Evolutionary conservation across 1,284 basidiomycete genomes (phyloP).

Genomic region (Trichosporon inkin): DNA sequence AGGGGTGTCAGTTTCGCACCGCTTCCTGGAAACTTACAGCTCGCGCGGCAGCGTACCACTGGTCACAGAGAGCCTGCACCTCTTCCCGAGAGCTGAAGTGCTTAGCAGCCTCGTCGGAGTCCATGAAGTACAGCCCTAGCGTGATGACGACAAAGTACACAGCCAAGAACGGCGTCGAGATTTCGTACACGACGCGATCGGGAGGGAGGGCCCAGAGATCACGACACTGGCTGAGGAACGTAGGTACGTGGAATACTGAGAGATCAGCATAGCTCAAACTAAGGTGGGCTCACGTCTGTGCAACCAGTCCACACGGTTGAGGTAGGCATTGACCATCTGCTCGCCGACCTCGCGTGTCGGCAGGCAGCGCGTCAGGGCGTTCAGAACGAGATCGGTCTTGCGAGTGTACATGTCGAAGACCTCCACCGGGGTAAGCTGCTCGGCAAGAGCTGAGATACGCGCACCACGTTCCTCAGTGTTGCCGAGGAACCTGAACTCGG

Average conservation of each 20-base stretch:
- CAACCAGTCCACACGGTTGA: slow-evolving; percentile 50
- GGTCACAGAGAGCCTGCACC: slow-evolving; percentile 40
- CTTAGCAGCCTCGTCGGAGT: slow-evolving; percentile 36
- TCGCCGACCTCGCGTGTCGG: slow-evolving; percentile 46
- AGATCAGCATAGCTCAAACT: neutral
- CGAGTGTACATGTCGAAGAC: slow-evolving; percentile 46
- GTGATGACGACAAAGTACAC: slow-evolving; percentile 48
- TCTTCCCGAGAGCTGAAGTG: slow-evolving; percentile 44
- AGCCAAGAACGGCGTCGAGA: slow-evolving; percentile 47
- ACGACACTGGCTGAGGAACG: slow-evolving; percentile 47
- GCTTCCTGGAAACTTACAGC: neutral
- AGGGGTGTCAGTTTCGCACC: neutral
- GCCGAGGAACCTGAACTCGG: slow-evolving; percentile 1
- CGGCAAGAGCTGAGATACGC: slow-evolving; percentile 37
- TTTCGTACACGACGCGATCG: slow-evolving; percentile 43
- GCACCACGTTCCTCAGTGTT: slow-evolving; percentile 31
- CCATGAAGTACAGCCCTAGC: slow-evolving; percentile 51
- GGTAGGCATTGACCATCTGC: slow-evolving; percentile 45
- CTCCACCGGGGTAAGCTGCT: slow-evolving; percentile 45
- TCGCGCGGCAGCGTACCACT: slow-evolving; percentile 45
- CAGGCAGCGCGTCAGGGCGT: slow-evolving; percentile 43
- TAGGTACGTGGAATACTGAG: slow-evolving; percentile 43
- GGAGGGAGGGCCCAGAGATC: slow-evolving; percentile 48
- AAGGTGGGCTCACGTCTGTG: slow-evolving; percentile 47
- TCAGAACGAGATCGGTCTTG: slow-evolving; percentile 45